Evolutionary conservation across 2,329 filamentous ascomycete genomes (phyloP), one percentile per base, ranked within the genome.

Genomic region (Talaromyces sp.): DNA sequence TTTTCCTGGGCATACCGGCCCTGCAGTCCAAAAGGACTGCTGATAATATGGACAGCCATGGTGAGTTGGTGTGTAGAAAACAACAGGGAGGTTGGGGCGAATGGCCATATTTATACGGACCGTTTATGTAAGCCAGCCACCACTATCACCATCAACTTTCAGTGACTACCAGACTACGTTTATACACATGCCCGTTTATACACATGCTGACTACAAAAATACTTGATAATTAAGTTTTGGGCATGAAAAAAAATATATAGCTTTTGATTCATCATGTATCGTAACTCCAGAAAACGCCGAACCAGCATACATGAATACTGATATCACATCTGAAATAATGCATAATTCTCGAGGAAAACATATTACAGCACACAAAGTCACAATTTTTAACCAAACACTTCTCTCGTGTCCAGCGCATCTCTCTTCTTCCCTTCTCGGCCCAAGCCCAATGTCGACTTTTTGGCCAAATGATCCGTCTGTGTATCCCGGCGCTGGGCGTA

Each of bases 401-500:
- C 83, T 73, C 85, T 86, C 66, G 89, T 89, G 77, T 96, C 92
- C 75, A 97, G 80, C 66, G 87, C 87, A 63, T 58, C 47, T 36
- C 47, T 54, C 36, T 60, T 57, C 33, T 50, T 63, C 6, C 61
- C 58, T 23, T 63, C 61, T 36, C 59, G 57, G 23, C 88, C 88
- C 67, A 98, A 79, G 30, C 93, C 92, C 62, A 99, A 77, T 30
- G 89, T 87, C 50, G 87, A 87, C 77, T 86, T 90, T 83, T 90
- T 95, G 61, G 87, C 84, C 70, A 88, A 81, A 65, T 87, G 84
- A 72, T 94, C 91, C 56, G 89, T 82, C 67, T 85, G 81, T 68
- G 89, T 87, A 72, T 96, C 92, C 33, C 87, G 86, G 64, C 95
- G 84, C 61, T 84, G 83, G 67, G 91, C 90, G 79, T 96, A 94